phyloP scores from a whole-genome alignment of 805 yeast genomes.

The Monosporozyma siamensis region DNA sequence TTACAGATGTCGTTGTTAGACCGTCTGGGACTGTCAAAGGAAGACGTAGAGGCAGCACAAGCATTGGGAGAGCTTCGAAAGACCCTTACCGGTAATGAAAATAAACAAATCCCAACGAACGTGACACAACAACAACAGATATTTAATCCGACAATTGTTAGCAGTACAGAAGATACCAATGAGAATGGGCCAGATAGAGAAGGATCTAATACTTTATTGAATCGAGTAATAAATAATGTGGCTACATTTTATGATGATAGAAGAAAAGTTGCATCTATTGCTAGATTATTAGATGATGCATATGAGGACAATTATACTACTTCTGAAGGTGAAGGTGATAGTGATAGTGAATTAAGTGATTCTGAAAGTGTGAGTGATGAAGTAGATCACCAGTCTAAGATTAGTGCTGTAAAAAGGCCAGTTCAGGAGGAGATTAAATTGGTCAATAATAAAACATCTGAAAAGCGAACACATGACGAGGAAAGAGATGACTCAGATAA shows the following conservation, averaged over 20 bases:
- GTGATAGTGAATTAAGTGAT: conserved; percentile 14
- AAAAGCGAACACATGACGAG: conserved; percentile 11
- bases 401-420: too few species aligned
- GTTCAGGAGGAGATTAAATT: too few species aligned
- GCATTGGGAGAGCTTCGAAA: conserved; percentile 20
- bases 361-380: conserved; percentile 4
- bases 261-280: conserved; percentile 32
- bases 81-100: conserved; percentile 2
- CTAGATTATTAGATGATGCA: conserved; percentile 39
- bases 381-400: too few species aligned
- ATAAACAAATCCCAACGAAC: background rate
- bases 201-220: conserved; percentile 7
- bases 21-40: conserved; percentile 16
- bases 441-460: too few species aligned
- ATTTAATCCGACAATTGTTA: background rate
- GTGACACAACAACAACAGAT: background rate
- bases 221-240: conserved; percentile 36
- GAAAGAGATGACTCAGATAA: conserved; percentile 15
- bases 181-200: background rate
- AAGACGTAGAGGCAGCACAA: conserved; percentile 24
- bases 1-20: conserved; percentile 2
- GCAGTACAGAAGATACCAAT: background rate
- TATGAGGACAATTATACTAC: conserved; percentile 21
- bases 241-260: conserved; percentile 38
- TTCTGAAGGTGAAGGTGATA: conserved; percentile 14